Evolutionary conservation across 2,329 filamentous ascomycete species (phyloP).

Genomic region (Fusarium sororula): DNA sequence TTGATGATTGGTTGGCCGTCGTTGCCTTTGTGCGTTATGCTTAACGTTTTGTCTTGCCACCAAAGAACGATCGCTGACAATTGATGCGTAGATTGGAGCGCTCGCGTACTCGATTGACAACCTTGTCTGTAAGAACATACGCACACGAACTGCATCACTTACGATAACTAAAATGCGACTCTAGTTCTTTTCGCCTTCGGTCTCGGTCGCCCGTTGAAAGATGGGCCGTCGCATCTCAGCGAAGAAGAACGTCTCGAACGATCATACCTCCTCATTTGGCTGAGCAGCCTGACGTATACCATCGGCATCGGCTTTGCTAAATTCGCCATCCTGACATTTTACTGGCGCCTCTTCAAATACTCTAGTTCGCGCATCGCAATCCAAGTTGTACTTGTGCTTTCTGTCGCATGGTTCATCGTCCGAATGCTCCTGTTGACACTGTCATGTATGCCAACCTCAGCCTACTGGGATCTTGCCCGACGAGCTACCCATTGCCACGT

Average conservation of each 20-base stretch:
- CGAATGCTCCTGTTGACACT: slow-evolving; percentile 45
- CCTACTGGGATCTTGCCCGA: slow-evolving; percentile 45
- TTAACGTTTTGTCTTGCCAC: background rate
- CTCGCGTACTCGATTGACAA: slow-evolving; percentile 17
- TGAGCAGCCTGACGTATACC: slow-evolving; percentile 39
- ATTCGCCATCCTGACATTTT: slow-evolving; percentile 42
- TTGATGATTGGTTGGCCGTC: slow-evolving; percentile 33
- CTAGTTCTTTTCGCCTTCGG: slow-evolving; percentile 2
- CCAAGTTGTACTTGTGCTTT: slow-evolving; percentile 29
- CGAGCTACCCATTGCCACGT: slow-evolving; percentile 41
- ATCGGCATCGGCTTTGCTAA: slow-evolving; percentile 40
- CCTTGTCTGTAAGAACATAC: background rate
- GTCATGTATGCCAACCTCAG: slow-evolving; percentile 46
- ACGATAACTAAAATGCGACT: background rate
- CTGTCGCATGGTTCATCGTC: slow-evolving; percentile 39
- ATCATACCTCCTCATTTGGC: slow-evolving; percentile 35
- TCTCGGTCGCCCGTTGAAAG: slow-evolving; percentile 14
- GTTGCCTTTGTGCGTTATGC: slow-evolving; percentile 25
- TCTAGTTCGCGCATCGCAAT: slow-evolving; percentile 42
- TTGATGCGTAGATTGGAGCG: background rate
- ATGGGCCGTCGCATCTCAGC: slow-evolving; percentile 12
- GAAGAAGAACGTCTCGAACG: slow-evolving; percentile 6
- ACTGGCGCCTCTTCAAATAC: slow-evolving; percentile 43
- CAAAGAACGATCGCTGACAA: background rate
- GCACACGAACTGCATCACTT: rapidly evolving